These are phyloP conservation scores for Fusarium citri DNA, from an alignment of 2,329 filamentous ascomycete genomes.

Conservation along the genomic window DNA sequence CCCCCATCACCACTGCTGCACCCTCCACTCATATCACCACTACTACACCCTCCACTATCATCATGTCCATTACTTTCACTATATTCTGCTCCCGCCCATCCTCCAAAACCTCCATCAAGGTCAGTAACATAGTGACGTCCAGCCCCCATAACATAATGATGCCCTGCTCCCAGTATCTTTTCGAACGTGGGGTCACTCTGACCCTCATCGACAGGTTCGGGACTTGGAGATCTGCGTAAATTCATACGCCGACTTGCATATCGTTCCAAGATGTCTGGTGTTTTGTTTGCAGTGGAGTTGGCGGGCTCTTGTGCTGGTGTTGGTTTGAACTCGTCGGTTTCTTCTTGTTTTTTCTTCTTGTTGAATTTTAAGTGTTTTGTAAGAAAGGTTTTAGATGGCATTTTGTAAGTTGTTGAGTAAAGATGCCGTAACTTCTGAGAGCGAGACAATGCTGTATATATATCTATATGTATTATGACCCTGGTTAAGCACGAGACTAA, in stretches of 20 bases:
- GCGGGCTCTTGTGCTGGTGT: neutral
- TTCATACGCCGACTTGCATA: neutral
- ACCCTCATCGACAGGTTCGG: neutral
- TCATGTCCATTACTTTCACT: neutral
- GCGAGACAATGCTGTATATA: neutral
- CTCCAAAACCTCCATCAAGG: slow-evolving; percentile 2
- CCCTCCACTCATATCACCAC: slow-evolving; percentile 3
- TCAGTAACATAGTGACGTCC: neutral
- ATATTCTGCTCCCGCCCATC: slow-evolving; percentile 16
- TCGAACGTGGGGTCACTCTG: neutral
- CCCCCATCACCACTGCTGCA: neutral
- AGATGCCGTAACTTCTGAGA: neutral
- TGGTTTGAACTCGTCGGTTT: slow-evolving; percentile 2
- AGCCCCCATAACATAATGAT: neutral
- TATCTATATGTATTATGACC: neutral
- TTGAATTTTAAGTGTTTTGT: slow-evolving; percentile 8
- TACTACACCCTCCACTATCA: neutral
- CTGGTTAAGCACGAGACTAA: neutral
- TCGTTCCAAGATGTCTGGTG: neutral
- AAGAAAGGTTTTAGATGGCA: slow-evolving; percentile 19
- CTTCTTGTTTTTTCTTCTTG: slow-evolving; percentile 1
- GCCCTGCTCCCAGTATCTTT: neutral
- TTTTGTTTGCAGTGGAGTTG: neutral
- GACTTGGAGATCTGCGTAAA: neutral
- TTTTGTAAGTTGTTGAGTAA: neutral